phyloP scores from a whole-genome alignment of 1,284 basidiomycete species.

The Prillingera fragicola region DNA sequence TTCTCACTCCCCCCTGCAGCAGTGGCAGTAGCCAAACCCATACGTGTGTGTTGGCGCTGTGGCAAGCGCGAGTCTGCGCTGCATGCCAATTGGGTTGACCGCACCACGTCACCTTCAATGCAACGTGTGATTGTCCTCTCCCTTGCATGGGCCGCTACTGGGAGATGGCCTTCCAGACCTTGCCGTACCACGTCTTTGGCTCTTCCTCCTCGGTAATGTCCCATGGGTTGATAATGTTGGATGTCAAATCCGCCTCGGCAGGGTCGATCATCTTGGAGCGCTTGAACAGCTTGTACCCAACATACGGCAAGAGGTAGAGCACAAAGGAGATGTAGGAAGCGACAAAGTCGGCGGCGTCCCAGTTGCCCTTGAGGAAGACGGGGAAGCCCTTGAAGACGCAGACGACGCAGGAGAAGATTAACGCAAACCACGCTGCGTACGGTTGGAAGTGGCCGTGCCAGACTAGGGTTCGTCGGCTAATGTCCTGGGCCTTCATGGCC shows the following conservation, averaged over 20 bases:
- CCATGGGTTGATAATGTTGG: slow-evolving; percentile 16
- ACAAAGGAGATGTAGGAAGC: slow-evolving; percentile 25
- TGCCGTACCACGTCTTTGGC: slow-evolving; percentile 10
- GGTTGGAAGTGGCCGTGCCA: slow-evolving; percentile 27
- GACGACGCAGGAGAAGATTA: slow-evolving; percentile 19
- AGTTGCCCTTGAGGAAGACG: slow-evolving; percentile 22
- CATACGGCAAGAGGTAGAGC: slow-evolving; percentile 68
- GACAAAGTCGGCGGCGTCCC: slow-evolving; percentile 17
- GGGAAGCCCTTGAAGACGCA: slow-evolving; percentile 27
- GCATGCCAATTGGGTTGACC: too few relatives aligned
- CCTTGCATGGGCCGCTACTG: too few relatives aligned
- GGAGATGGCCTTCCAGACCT: slow-evolving; percentile 6
- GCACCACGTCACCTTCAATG: too few relatives aligned
- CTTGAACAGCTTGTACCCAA: slow-evolving; percentile 44
- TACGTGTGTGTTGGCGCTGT: too few relatives aligned
- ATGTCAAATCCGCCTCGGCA: slow-evolving; percentile 8
- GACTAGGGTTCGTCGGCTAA: slow-evolving; percentile 13
- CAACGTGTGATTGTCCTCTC: too few relatives aligned
- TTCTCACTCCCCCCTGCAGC: too few relatives aligned
- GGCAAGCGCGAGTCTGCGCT: too few relatives aligned
- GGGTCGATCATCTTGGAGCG: slow-evolving; percentile 19
- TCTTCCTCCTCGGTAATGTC: slow-evolving; percentile 11
- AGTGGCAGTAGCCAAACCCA: too few relatives aligned
- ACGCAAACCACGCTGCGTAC: slow-evolving; percentile 23
- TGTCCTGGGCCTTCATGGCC: slow-evolving; percentile 27